These are phyloP conservation scores for Claviceps quebecensis DNA, from an alignment of 2,329 filamentous ascomycete genomes.

Conservation along the genomic window DNA sequence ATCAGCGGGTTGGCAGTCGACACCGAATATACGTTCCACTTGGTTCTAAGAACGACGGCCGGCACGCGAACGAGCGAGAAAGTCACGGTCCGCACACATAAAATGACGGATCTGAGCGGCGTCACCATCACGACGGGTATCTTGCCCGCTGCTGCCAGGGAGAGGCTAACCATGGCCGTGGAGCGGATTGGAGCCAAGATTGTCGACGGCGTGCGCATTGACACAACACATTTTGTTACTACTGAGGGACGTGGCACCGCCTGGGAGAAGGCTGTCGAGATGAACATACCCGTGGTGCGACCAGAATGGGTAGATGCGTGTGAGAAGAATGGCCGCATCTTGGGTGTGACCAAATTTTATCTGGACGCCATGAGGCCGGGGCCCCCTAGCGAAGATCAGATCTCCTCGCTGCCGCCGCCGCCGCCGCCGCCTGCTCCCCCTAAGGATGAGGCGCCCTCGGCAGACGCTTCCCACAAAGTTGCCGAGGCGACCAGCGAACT, in stretches of 20 bases:
- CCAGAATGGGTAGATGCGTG: conserved; percentile 98
- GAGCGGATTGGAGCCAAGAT: conserved; percentile 87
- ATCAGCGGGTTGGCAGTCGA: conserved; percentile 93
- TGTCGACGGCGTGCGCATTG: conserved; percentile 79
- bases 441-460: conserved; percentile 12
- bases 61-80: conserved; percentile 77
- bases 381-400: conserved; percentile 22
- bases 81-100: conserved; percentile 79
- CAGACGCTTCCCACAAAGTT: conserved; percentile 13
- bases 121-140: conserved; percentile 90
- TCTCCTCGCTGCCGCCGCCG: conserved; percentile 13
- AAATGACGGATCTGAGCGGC: conserved; percentile 94
- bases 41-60: conserved; percentile 80
- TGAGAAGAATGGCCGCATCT: conserved; percentile 79
- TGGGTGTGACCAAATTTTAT: conserved; percentile 92
- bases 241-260: conserved; percentile 77
- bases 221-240: conserved; percentile 97
- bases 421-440: conserved; percentile 14
- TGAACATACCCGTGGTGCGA: conserved; percentile 92
- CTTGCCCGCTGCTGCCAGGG: conserved; percentile 57
- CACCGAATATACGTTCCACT: conserved; percentile 88
- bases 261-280: conserved; percentile 95
- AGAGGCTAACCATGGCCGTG: conserved; percentile 60
- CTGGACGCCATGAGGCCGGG: conserved; percentile 57
- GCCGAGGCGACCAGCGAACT: conserved; percentile 5